Base-by-base conservation (phyloP, 2,329 filamentous ascomycete species). In the Cercospora sp. region DNA sequence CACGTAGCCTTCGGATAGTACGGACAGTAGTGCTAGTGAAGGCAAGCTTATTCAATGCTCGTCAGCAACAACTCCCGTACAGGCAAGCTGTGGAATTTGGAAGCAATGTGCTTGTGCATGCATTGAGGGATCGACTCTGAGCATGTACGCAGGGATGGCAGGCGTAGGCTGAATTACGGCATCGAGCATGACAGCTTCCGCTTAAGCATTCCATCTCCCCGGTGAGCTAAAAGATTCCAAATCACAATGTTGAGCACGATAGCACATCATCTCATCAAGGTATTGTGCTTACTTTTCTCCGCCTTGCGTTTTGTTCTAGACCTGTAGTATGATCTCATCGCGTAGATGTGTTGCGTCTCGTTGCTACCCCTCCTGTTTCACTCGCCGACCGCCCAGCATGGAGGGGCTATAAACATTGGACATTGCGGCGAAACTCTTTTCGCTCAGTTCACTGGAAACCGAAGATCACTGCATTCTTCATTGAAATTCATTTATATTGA, bases 151-250 rank as follows among this genome's bases (percentile, higher is more conserved):
- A 55, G 49, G 12, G 45, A 28, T 16, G 49, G 24, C 24, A 55
- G 16, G 24, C 24, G 24, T 13, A 55, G 49, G 49, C 49, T 55
- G 49, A 28, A 55, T 28, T 55, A 26, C 49, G 49, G 24, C 49
- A 55, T 28, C 49, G 26, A 55, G 12, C 45, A 51, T 51, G 45
- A 51, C 18, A 51, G 45, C 45, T 51, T 51, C 45, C 45, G 45
- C 45, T 51, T 24, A 51, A 61, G 58, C 58, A 61, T 61, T 59
- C 58, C 34, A 40, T 37, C 32, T 61, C 34, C 57, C 34, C 57
- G 26, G 28, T 37, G 26, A 34, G 28, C 45, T 24, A 51, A 58
- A 58, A 34, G 13, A 58, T 58, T 58, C 53, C 53, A 58, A 58
- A 58, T 58, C 30, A 34, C 12, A n/a, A 28, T 58, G 45, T 30